Base-by-base conservation (phyloP, 805 yeast species). In the Sungouiella thailandica region DNA sequence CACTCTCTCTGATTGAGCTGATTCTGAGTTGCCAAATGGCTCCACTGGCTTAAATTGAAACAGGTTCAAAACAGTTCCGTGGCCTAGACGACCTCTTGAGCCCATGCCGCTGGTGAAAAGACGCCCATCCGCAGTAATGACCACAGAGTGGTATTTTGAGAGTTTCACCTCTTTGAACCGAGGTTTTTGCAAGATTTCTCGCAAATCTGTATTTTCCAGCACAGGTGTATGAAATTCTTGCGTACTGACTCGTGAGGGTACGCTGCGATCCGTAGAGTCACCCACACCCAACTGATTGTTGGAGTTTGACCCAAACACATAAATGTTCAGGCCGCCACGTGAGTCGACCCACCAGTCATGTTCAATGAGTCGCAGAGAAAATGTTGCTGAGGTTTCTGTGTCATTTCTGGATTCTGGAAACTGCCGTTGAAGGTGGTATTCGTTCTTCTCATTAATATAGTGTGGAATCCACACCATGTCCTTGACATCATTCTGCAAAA, bases 11-110 rank as follows among this genome's bases (percentile, higher is more conserved):
- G 49, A 41, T n/a, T n/a, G n/a, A n/a, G n/a, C n/a, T n/a, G n/a
- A n/a, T n/a, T n/a, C n/a, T n/a, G n/a, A n/a, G n/a, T n/a, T n/a
- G 2, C 43, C 44, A 25, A 75, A 58, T 13, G 52, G 60, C 0
- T 63, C 53, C 7, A 83, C 55, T 17, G 56, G 53, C 16, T 62
- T 62, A 49, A 68, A 80, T 2, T 58, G 52, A 41, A 70, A 73
- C 34, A 63, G 66, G 25, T 58, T 60, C 23, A 44, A 47, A 7
- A 54, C 40, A 25, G 61, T 62, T 1, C 63, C 62, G 40, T 72
- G 70, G 0, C 95, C 95, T 13, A 86, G 56, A 29, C 95, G 63
- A 1, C 95, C 95, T 31, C 82, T 62, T 1, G 81, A 65, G 4
- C 83, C 80, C 25, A 75, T 67, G 1, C 96, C 95, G 36, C 83